Percentiles rank a stretch among this genome's conserved stretches.
These are phyloP conservation scores for Microbotryum violaceum DNA, from an alignment of 1,284 basidiomycete species.

Conservation along the genomic window DNA sequence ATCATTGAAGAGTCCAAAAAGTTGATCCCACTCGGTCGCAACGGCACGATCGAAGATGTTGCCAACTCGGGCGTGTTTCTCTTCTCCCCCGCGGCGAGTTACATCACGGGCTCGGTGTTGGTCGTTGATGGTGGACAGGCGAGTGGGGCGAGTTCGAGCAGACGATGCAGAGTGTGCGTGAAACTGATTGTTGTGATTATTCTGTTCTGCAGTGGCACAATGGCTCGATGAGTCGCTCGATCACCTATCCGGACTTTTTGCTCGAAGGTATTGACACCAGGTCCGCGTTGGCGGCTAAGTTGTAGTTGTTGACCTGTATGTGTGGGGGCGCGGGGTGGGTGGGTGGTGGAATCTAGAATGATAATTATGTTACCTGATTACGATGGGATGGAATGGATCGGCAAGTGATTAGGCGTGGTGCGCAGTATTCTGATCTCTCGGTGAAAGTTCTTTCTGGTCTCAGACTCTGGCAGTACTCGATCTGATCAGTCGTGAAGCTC, in stretches of 20 bases:
- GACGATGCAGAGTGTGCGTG: no score
- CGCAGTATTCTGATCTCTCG: no score
- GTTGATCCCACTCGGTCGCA: conserved; percentile 54
- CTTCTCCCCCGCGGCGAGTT: conserved; percentile 78
- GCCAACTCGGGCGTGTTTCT: conserved; percentile 75
- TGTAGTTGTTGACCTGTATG: neutral
- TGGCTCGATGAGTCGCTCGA: neutral
- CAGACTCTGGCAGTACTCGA: no score
- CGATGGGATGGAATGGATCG: no score
- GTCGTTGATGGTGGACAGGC: conserved; percentile 34
- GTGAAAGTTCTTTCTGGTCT: no score
- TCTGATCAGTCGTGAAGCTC: neutral
- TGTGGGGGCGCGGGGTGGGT: no score
- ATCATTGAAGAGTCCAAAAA: conserved; percentile 16
- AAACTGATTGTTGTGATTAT: no score
- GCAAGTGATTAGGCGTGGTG: no score
- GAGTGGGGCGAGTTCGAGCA: neutral
- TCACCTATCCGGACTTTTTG: neutral
- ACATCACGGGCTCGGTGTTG: conserved; percentile 30
- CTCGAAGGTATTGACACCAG: neutral
- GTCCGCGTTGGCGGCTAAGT: neutral
- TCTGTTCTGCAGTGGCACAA: no score
- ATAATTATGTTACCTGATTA: no score
- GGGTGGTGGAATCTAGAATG: no score
- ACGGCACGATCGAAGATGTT: conserved; percentile 61